Conservation (phyloP, 345 rosid species). For the Pugionium cornutum region DNA sequence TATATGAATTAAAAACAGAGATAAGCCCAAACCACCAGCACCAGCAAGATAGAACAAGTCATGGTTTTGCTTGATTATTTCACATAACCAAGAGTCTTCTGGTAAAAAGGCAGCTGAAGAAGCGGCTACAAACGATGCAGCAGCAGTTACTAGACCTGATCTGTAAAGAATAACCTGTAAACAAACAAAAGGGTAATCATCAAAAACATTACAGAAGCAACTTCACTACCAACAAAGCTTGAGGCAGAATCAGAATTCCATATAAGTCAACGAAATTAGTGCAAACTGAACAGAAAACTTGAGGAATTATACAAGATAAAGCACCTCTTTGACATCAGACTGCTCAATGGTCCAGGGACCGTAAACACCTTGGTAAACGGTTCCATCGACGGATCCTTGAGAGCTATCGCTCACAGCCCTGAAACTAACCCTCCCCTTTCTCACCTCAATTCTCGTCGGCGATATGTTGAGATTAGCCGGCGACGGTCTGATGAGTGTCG, state of each 20-base stretch:
- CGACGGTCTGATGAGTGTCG: slow-evolving; percentile 27
- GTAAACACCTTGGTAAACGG: slow-evolving; percentile 70
- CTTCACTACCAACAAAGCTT: neutral
- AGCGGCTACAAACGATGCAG: slow-evolving; percentile 75
- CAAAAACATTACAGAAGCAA: neutral
- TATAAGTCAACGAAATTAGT: neutral
- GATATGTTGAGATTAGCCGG: slow-evolving; percentile 22
- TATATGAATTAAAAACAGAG: slow-evolving; percentile 77
- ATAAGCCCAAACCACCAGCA: slow-evolving; percentile 80
- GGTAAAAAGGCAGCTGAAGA: slow-evolving; percentile 79
- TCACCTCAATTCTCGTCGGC: slow-evolving; percentile 16
- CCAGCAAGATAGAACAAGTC: slow-evolving; percentile 66
- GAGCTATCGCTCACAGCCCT: slow-evolving; percentile 57
- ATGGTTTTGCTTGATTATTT: slow-evolving; percentile 58
- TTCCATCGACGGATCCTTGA: slow-evolving; percentile 45
- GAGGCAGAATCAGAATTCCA: too few relatives aligned
- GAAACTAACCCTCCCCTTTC: slow-evolving; percentile 36
- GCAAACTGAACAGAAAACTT: neutral
- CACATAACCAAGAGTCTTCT: slow-evolving; percentile 45
- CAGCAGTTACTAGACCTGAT: slow-evolving; percentile 78
- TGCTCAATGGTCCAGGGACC: slow-evolving; percentile 86
- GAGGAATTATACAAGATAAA: neutral
- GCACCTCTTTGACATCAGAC: slow-evolving; percentile 85
- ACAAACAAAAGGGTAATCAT: neutral
- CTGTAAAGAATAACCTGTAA: slow-evolving; percentile 81